phyloP scores from a whole-genome alignment of 805 yeast species.

The Monosporozyma unispora region DNA sequence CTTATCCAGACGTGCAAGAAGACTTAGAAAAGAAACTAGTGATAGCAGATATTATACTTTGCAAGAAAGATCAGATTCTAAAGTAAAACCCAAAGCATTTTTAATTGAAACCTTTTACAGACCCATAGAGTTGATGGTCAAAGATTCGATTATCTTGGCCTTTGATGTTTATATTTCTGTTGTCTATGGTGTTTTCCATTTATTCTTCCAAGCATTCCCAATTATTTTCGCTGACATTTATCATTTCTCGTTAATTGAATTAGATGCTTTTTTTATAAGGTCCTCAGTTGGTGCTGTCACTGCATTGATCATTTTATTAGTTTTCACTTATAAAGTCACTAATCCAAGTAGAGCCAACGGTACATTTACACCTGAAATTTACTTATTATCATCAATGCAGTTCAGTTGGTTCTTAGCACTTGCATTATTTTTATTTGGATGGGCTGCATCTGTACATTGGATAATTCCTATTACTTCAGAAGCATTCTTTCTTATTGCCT shows the following conservation, averaged over 20 bases:
- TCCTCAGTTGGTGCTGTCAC: not conserved
- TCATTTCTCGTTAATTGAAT: not conserved
- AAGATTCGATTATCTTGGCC: not conserved
- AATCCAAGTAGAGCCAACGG: conserved; percentile 21
- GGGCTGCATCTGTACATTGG: conserved; percentile 45
- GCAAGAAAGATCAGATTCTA: not conserved
- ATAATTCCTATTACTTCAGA: conserved; percentile 39
- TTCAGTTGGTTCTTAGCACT: conserved; percentile 36
- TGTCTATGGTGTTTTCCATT: not conserved
- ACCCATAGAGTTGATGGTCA: not conserved
- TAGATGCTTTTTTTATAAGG: not conserved
- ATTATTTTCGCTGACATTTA: not conserved
- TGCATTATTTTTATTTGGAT: conserved; percentile 40
- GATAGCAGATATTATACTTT: not conserved
- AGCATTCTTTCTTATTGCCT: conserved; percentile 32
- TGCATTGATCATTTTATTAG: conserved; percentile 15
- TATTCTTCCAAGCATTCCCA: not conserved
- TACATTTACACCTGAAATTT: conserved; percentile 34
- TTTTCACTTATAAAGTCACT: conserved; percentile 20
- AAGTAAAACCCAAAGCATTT: not conserved
- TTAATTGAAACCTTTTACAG: not conserved
- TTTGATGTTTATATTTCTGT: not conserved
- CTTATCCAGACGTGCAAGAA: not conserved
- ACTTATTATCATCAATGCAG: conserved; percentile 32
- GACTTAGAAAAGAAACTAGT: not conserved